phyloP scores from a whole-genome alignment of 768 basidiomycete genomes.

The Xerocomus brunneocitrinus region DNA sequence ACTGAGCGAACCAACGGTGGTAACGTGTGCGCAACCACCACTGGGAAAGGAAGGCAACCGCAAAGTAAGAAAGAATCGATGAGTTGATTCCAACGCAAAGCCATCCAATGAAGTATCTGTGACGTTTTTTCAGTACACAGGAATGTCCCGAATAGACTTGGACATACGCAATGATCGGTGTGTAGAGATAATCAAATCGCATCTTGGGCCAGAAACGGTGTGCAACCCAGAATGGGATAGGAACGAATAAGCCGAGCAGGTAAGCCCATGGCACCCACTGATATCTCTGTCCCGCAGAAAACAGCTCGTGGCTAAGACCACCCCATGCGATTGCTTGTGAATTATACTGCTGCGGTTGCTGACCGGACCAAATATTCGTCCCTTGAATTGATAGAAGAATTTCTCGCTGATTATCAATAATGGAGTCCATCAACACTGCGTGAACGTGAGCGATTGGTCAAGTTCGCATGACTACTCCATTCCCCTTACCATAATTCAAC shows the following conservation, averaged over 20 bases:
- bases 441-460: no score
- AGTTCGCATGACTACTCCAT: no score
- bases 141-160: neutral
- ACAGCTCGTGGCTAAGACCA: constrained; percentile 36
- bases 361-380: constrained; percentile 36
- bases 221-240: constrained; percentile 39
- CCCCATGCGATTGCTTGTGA: constrained; percentile 39
- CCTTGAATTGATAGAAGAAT: constrained; percentile 55
- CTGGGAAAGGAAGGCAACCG: constrained; percentile 56
- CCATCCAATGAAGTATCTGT: constrained; percentile 37
- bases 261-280: constrained; percentile 42
- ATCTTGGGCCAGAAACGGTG: constrained; percentile 35
- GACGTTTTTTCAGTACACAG: neutral
- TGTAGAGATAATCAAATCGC: constrained; percentile 30
- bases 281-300: constrained; percentile 27
- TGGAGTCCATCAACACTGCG: constrained; percentile 49
- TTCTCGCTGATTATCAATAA: constrained; percentile 47
- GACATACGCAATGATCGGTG: constrained; percentile 28
- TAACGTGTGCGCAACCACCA: constrained; percentile 53
- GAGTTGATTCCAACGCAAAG: constrained; percentile 58
- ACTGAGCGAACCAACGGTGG: constrained; percentile 63
- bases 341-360: constrained; percentile 29
- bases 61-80: constrained; percentile 40
- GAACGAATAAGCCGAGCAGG: constrained; percentile 31
- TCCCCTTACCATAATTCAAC: no score